Evolutionary conservation across 179 eudicot genomes (phyloP), one percentile per base, ranked within the genome.

Genomic region (Silene vulgaris): DNA sequence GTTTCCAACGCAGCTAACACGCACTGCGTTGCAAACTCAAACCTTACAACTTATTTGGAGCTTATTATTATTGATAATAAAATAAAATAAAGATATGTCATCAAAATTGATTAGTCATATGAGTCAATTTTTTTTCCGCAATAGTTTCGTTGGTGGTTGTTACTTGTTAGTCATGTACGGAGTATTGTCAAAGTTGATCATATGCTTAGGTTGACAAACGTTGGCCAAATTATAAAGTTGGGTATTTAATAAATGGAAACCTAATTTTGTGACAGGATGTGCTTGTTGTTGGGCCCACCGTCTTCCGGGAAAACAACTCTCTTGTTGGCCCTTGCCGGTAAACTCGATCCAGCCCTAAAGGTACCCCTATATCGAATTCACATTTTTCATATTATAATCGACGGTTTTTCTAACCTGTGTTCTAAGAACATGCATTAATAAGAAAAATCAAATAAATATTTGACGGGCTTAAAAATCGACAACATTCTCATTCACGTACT

Each of bases 291-390:
- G 48, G 88, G 85, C 1, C 86, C 86, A 57, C 84, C 88, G 1
- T 86, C 86, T 35, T 86, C 85, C 5, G 88, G 88, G 59, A 85
- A 83, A 75, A 83, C 86, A 4, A 67, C 86, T 64, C 84, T 85
- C 14, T 79, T 85, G 76, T 69, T 85, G 65, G 84, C 88, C 56
- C 84, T 83, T 17, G 88, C 88, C 52, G 88, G 88, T 37, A 83
- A 81, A 62, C 50, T 85, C 50, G 86, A 85, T 63, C 77, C 79
- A 4, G 23, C 82, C 1, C 35, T 85, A 7, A 78, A 83, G 84
- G 88, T 85, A 67, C 1, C 1, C 26, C 26, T 13, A 26, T 14
- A 3, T n/a, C 8, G 1, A 13, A 0, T 52, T 13, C 59, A 3
- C 59, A 35, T 35, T 35, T 35, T 35, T 35, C 6, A 35, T 0